phyloP scores from a whole-genome alignment of 2,329 filamentous ascomycete genomes.

The Fusarium pseudograminearum region DNA sequence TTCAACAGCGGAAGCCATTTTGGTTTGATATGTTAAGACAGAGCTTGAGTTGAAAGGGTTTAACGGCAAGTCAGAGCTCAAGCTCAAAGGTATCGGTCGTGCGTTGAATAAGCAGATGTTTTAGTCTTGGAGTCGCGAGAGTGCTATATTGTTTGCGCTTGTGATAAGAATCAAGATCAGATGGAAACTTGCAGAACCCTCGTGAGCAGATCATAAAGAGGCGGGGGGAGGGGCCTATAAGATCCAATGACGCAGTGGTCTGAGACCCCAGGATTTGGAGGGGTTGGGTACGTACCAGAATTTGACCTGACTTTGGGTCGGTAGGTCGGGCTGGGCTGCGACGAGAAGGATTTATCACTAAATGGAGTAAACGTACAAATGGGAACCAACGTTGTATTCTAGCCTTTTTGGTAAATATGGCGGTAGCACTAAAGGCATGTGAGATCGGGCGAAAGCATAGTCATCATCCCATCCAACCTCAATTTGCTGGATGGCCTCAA shows the following conservation, averaged over 20 bases:
- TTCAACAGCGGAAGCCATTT: conserved; percentile 58
- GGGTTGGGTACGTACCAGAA: conserved; percentile 34
- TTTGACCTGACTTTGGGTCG: neutral
- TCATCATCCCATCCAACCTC: conserved; percentile 15
- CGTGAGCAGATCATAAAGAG: conserved; percentile 44
- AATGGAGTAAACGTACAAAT: neutral
- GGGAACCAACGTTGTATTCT: conserved; percentile 5
- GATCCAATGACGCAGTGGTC: conserved; percentile 45
- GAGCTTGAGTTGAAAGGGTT: conserved; percentile 33
- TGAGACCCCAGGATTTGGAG: conserved; percentile 34
- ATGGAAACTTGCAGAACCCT: conserved; percentile 37
- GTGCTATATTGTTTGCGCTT: conserved; percentile 21
- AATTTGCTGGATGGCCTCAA: conserved; percentile 14
- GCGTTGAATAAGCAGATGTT: conserved; percentile 14
- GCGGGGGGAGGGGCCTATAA: conserved; percentile 31
- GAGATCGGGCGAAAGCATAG: conserved; percentile 20
- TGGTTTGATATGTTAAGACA: conserved; percentile 35
- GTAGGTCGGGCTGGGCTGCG: neutral
- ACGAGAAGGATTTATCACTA: neutral
- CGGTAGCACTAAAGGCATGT: conserved; percentile 17
- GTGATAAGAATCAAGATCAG: conserved; percentile 42
- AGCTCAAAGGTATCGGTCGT: conserved; percentile 20
- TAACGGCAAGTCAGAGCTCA: conserved; percentile 26
- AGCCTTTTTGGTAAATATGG: neutral
- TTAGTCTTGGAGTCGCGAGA: neutral